These are phyloP conservation scores for Vanrija sp. DNA, from an alignment of 1,284 basidiomycete genomes.

Conservation along the genomic window DNA sequence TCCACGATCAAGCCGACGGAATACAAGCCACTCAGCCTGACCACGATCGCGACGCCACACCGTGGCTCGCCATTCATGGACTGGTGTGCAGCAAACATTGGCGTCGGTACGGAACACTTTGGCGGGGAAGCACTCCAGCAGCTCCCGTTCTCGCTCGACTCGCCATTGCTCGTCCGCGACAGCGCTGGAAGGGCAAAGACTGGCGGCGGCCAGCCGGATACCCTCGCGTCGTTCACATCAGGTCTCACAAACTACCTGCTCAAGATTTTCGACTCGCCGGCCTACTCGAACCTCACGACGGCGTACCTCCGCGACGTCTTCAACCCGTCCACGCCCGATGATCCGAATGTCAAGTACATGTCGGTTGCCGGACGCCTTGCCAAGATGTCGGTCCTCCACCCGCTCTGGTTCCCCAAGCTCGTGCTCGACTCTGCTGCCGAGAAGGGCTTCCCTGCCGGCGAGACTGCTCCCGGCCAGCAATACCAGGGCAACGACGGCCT, in stretches of 20 bases:
- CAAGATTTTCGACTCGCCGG: slow-evolving; percentile 91
- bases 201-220: slow-evolving; percentile 13
- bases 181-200: slow-evolving; percentile 7
- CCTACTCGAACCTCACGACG: slow-evolving; percentile 91
- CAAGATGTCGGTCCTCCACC: slow-evolving; percentile 76
- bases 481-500: slow-evolving; percentile 93
- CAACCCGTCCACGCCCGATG: slow-evolving; percentile 86
- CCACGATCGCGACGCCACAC: slow-evolving; percentile 89
- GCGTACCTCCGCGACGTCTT: slow-evolving; percentile 78
- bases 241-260: slow-evolving; percentile 76
- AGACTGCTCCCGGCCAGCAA: slow-evolving; percentile 47
- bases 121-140: no score
- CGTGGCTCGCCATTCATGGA: slow-evolving; percentile 98
- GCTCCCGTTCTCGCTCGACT: slow-evolving; percentile 52
- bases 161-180: slow-evolving; percentile 49
- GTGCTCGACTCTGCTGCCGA: slow-evolving; percentile 69
- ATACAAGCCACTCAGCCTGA: slow-evolving; percentile 83
- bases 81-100: slow-evolving; percentile 91
- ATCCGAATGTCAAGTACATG: slow-evolving; percentile 82
- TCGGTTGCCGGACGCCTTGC: slow-evolving; percentile 76
- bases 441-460: slow-evolving; percentile 58
- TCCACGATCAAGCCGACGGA: slow-evolving; percentile 75
- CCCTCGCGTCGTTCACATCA: slow-evolving; percentile 35
- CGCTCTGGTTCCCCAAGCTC: slow-evolving; percentile 93
- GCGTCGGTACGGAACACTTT: slow-evolving; percentile 59